Evolutionary conservation across 2,329 filamentous ascomycete genomes (phyloP).

Genomic region (Colletotrichum brevisporum): DNA sequence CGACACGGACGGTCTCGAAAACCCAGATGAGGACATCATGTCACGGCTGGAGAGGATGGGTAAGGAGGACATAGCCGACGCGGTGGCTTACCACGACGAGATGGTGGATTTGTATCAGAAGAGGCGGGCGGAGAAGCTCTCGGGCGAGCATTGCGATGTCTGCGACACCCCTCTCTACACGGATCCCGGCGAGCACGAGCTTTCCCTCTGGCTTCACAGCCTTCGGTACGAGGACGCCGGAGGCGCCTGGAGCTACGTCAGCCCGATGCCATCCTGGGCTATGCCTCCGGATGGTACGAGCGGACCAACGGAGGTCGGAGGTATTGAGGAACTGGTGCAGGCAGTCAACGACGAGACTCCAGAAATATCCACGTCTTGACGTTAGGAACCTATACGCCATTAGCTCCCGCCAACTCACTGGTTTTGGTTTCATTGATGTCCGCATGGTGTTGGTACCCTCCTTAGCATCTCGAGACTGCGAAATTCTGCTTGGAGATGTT

Average conservation of each 20-base stretch:
- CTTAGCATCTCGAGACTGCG: too few relatives aligned
- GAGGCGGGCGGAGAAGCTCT: slow-evolving; percentile 93
- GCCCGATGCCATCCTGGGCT: slow-evolving; percentile 88
- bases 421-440: too few relatives aligned
- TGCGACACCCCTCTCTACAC: slow-evolving; percentile 94
- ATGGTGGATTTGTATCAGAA: slow-evolving; percentile 94
- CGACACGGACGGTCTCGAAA: slow-evolving; percentile 75
- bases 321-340: slow-evolving; percentile 71
- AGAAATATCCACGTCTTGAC: slow-evolving; percentile 49
- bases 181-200: slow-evolving; percentile 90
- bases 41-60: slow-evolving; percentile 89
- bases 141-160: slow-evolving; percentile 83
- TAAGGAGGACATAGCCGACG: slow-evolving; percentile 91
- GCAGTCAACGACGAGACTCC: slow-evolving; percentile 64
- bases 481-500: too few relatives aligned
- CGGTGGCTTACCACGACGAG: slow-evolving; percentile 92
- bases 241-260: slow-evolving; percentile 90
- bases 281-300: slow-evolving; percentile 80
- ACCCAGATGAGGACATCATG: slow-evolving; percentile 92
- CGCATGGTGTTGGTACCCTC: too few relatives aligned
- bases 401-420: too few relatives aligned
- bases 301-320: slow-evolving; percentile 78
- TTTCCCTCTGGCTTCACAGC: slow-evolving; percentile 95
- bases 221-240: slow-evolving; percentile 88
- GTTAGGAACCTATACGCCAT: too few relatives aligned